These are phyloP conservation scores for Metschnikowia amazonensis DNA, from an alignment of 805 yeast genomes.

Conservation along the genomic window DNA sequence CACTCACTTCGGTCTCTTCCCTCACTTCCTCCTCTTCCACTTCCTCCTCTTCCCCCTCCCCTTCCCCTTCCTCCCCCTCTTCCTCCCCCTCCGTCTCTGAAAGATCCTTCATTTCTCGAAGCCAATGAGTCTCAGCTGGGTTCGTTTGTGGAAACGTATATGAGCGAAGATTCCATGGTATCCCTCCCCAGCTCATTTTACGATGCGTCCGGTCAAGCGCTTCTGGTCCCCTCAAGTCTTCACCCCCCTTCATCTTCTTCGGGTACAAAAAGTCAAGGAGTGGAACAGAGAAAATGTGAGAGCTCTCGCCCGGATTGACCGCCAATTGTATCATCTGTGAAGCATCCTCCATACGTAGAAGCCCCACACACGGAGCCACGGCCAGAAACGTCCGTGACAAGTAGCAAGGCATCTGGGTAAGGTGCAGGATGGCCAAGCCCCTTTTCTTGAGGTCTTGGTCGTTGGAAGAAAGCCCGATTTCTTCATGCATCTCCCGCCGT, in stretches of 20 bases:
- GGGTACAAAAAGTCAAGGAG: slow-evolving; percentile 53
- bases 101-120: slow-evolving; percentile 52
- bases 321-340: slow-evolving; percentile 35
- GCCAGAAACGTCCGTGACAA: slow-evolving; percentile 77
- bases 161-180: slow-evolving; percentile 63
- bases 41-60: slow-evolving; percentile 30
- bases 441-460: slow-evolving; percentile 36
- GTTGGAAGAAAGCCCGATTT: slow-evolving; percentile 67
- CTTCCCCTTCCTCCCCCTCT: slow-evolving; percentile 10
- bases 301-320: slow-evolving; percentile 74
- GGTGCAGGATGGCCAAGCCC: slow-evolving; percentile 57
- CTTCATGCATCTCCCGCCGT: slow-evolving; percentile 82
- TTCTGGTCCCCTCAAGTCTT: slow-evolving; percentile 28
- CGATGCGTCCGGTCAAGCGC: slow-evolving; percentile 31
- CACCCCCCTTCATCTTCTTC: slow-evolving; percentile 4
- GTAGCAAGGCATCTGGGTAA: slow-evolving; percentile 70
- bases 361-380: slow-evolving; percentile 77
- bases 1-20: background rate
- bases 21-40: background rate
- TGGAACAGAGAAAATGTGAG: slow-evolving; percentile 69
- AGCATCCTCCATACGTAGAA: slow-evolving; percentile 40
- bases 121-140: slow-evolving; percentile 58
- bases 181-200: slow-evolving; percentile 63
- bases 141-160: slow-evolving; percentile 57
- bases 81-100: slow-evolving; percentile 49